Base-by-base conservation (phyloP, 768 basidiomycete genomes). In the Lentinula lateritia region DNA sequence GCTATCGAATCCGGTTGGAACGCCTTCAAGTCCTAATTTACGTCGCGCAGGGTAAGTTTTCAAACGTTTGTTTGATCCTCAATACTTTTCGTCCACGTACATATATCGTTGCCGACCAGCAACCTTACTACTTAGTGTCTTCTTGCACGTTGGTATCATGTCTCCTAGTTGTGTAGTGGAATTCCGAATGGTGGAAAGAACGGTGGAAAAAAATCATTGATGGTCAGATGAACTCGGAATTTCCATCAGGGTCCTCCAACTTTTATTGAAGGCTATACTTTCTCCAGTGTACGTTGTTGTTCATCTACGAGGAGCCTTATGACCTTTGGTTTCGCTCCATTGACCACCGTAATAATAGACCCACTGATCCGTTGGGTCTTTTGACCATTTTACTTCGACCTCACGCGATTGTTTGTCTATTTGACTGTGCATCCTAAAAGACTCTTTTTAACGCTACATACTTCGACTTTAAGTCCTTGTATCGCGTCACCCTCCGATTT, bases 1-100 rank as follows among this genome's bases (percentile, higher is more conserved):
- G 84, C 96, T 6, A 94, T 97, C 20, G 81, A 83, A 46, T 58
- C 15, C 48, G 54, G 73, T 71, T 58, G 79, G 78, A 13, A 75
- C 76, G 28, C 74, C 78, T 16, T 70, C 78, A 28, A 56, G 55
- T 56, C 55, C 55, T 13, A 43, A 56, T 16, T 71, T 85, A 66
- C 79, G 76, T 68, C 72, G 85, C 67, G 81, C 84, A 48, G 84
- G 84, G 85, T 85, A 68, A 72, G 82, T 76, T 58, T 35, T 72
- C 63, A 15, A 65, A 58, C 68, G 66, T 56, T 60, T 42, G 56
- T 43, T 52, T 60, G 64, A 0, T 53, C 61, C 9, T 64, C 58
- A 41, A 45, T 20, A 45, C 28, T 8, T 16, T 48, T 39, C 42
- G 15, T 45, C n/a, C 28, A 28, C 28, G 28, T 45, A n/a, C 43